phyloP scores from a whole-genome alignment of 2,329 filamentous ascomycete genomes.

The Aureobasidium sp. region DNA sequence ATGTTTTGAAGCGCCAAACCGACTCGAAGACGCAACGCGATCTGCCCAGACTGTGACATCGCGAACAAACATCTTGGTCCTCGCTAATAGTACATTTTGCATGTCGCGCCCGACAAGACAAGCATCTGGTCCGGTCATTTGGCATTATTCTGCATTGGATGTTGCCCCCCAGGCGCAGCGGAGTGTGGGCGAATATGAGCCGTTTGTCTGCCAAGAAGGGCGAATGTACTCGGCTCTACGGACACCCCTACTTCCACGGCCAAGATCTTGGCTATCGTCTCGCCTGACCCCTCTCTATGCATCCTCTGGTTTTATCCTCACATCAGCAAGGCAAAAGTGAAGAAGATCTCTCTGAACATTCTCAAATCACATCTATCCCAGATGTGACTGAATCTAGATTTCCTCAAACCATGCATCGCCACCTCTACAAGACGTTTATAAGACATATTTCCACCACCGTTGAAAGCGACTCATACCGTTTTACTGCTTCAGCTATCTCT shows the following conservation, averaged over 20 bases:
- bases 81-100: background rate
- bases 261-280: background rate
- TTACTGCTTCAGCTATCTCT: background rate
- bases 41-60: background rate
- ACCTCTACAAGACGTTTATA: background rate
- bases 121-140: background rate
- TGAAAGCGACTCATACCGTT: background rate
- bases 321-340: background rate
- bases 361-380: background rate
- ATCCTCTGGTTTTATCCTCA: background rate
- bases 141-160: background rate
- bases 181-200: background rate
- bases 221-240: too few relatives aligned
- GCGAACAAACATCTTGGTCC: background rate
- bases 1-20: background rate
- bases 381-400: background rate
- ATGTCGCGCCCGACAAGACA: background rate
- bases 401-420: background rate
- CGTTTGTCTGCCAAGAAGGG: background rate
- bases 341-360: background rate
- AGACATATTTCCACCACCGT: slow-evolving; percentile 7
- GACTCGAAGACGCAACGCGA: background rate
- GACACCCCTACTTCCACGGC: background rate
- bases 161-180: background rate
- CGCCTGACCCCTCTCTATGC: background rate